Conservation (phyloP, 306 rosid genomes). For the Delonix regia region DNA sequence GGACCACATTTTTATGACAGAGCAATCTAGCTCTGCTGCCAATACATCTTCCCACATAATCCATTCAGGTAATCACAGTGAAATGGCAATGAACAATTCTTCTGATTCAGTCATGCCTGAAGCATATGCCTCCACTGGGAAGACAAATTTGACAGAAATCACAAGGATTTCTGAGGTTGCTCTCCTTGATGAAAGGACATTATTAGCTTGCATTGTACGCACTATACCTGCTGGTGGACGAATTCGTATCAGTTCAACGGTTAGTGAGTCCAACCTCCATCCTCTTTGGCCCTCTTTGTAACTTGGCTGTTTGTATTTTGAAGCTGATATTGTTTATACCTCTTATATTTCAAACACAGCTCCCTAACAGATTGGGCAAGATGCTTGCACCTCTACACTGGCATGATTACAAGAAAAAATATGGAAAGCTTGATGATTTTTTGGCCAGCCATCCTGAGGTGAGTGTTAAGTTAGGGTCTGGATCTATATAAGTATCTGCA, state of each 20-base stretch:
- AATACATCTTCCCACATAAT: conserved; percentile 50
- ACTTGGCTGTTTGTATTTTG: conserved; percentile 7
- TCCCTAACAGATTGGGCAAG: conserved; percentile 93
- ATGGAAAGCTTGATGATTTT: conserved; percentile 91
- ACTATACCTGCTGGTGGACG: conserved; percentile 95
- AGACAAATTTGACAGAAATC: conserved; percentile 37
- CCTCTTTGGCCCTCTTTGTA: conserved; percentile 16
- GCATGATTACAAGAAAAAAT: conserved; percentile 91
- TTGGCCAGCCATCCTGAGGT: conserved; percentile 91
- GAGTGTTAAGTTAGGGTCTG: conserved; percentile 45
- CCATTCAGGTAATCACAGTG: conserved; percentile 55
- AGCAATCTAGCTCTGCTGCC: conserved; percentile 55
- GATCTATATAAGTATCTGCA: conserved; percentile 6
- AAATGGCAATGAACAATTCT: conserved; percentile 46
- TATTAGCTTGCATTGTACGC: conserved; percentile 89
- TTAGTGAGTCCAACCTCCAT: conserved; percentile 47
- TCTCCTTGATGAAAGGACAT: conserved; percentile 86
- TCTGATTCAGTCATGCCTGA: conserved; percentile 58
- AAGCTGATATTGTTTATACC: conserved; percentile 11
- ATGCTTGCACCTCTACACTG: conserved; percentile 99
- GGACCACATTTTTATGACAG: conserved; percentile 56
- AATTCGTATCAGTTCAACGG: conserved; percentile 89
- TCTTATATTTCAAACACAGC: conserved; percentile 52
- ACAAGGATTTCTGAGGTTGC: conserved; percentile 55
- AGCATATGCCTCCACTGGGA: conserved; percentile 58